Evolutionary conservation across 495 filamentous ascomycete genomes (phyloP).

Genomic region (Neurospora hispaniola): DNA sequence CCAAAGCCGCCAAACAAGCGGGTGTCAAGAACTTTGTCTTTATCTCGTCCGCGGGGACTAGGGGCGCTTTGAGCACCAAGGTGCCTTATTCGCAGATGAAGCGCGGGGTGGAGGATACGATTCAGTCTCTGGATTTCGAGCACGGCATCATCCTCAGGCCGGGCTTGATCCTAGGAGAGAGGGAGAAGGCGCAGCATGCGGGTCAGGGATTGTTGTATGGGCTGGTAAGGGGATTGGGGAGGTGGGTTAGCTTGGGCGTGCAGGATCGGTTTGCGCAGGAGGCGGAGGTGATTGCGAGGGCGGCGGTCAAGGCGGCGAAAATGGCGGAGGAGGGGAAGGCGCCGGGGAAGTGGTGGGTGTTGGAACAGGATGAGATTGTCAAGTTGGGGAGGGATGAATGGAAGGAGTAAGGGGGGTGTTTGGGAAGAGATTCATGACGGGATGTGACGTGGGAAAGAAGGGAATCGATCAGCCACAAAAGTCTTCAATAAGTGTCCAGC

Average conservation of each 20-base stretch:
- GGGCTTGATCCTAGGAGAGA: conserved; percentile 60
- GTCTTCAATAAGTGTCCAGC: background rate
- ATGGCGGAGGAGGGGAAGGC: conserved; percentile 36
- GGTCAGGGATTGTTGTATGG: conserved; percentile 36
- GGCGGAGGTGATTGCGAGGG: conserved; percentile 59
- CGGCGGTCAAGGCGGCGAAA: conserved; percentile 51
- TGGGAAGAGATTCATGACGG: background rate
- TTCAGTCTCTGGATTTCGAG: conserved; percentile 60
- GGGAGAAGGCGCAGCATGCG: conserved; percentile 44
- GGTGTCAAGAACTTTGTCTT: conserved; percentile 59
- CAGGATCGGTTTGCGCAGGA: conserved; percentile 68
- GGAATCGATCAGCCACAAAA: background rate
- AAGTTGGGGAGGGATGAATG: conserved; percentile 36
- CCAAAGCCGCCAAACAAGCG: conserved; percentile 50
- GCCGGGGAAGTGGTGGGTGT: conserved; percentile 36
- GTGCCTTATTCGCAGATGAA: conserved; percentile 66
- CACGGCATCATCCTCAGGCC: conserved; percentile 64
- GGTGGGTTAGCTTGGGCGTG: conserved; percentile 25
- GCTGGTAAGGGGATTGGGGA: conserved; percentile 44
- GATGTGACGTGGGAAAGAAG: background rate
- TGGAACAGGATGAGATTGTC: conserved; percentile 38
- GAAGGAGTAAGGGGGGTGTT: conserved; percentile 12
- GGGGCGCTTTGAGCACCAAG: conserved; percentile 18
- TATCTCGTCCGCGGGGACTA: conserved; percentile 45
- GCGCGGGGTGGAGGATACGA: conserved; percentile 65